Conservation (phyloP, 2,329 filamentous ascomycete species). For the Stagonosporopsis vannaccii region DNA sequence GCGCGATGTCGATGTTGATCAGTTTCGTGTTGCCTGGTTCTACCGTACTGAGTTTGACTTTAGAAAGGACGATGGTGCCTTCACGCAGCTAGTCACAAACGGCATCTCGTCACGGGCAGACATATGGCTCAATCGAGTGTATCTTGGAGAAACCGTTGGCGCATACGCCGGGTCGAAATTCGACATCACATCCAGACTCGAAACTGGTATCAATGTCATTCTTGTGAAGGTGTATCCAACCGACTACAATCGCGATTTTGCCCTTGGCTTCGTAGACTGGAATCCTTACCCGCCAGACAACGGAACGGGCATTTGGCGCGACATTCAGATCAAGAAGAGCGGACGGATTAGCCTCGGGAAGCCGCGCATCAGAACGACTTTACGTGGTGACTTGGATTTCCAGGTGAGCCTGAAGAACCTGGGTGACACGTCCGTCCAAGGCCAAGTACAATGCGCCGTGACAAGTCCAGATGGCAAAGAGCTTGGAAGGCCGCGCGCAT, state of each 20-base stretch:
- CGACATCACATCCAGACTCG: slow-evolving; percentile 59
- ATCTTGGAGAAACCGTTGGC: slow-evolving; percentile 61
- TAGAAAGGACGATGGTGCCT: slow-evolving; percentile 6
- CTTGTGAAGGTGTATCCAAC: slow-evolving; percentile 65
- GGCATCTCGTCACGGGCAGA: slow-evolving; percentile 68
- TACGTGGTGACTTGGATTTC: slow-evolving; percentile 29
- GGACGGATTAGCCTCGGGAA: slow-evolving; percentile 53
- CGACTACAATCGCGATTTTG: slow-evolving; percentile 66
- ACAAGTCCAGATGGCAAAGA: slow-evolving; percentile 18
- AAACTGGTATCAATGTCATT: slow-evolving; percentile 57
- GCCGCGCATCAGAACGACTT: slow-evolving; percentile 36
- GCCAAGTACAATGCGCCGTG: slow-evolving; percentile 17
- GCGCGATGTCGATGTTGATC: slow-evolving; percentile 52
- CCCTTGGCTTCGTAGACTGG: slow-evolving; percentile 68
- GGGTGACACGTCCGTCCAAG: not conserved
- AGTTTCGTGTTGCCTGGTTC: slow-evolving; percentile 65
- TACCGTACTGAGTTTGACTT: slow-evolving; percentile 61
- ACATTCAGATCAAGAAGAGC: slow-evolving; percentile 63
- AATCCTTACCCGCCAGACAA: slow-evolving; percentile 69
- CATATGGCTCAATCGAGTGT: slow-evolving; percentile 65
- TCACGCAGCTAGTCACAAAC: slow-evolving; percentile 62
- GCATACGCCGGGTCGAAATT: slow-evolving; percentile 64
- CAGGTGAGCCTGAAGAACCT: slow-evolving; percentile 35
- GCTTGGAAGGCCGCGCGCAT: slow-evolving; percentile 11
- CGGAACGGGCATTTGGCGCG: slow-evolving; percentile 68